A percentile compares a stretch with the other conserved stretches of the same genome.
These are phyloP conservation scores for Emmonsiellopsis sp. DNA, from an alignment of 2,329 filamentous ascomycete species.

Conservation along the genomic window DNA sequence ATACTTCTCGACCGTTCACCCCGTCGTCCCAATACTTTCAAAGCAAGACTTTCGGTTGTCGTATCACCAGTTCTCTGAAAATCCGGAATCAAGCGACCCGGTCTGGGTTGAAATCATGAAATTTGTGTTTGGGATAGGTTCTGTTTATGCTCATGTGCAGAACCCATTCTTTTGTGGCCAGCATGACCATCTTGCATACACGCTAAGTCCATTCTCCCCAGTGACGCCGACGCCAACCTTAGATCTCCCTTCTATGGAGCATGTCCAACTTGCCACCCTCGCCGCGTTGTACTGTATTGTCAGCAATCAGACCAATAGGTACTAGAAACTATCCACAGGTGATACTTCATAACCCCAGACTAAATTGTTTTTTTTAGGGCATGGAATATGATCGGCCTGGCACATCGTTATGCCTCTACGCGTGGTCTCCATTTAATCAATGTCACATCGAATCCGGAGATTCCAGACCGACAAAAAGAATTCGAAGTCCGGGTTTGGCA, in stretches of 20 bases:
- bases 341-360: background rate
- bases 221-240: constrained; percentile 20
- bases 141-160: constrained; percentile 23
- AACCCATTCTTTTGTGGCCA: constrained; percentile 19
- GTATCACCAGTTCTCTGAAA: constrained; percentile 22
- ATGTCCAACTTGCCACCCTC: constrained; percentile 29
- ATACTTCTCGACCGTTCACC: constrained; percentile 31
- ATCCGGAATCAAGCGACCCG: constrained; percentile 8
- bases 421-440: constrained; percentile 31
- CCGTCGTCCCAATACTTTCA: constrained; percentile 31
- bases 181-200: constrained; percentile 29
- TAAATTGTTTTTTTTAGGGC: constrained; percentile 19
- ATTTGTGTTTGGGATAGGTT: constrained; percentile 33
- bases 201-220: constrained; percentile 23
- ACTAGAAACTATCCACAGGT: constrained; percentile 9
- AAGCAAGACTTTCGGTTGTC: constrained; percentile 21
- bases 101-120: constrained; percentile 32
- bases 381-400: constrained; percentile 27
- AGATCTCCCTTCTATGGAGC: constrained; percentile 25
- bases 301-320: constrained; percentile 33
- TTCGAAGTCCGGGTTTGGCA: constrained; percentile 30
- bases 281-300: constrained; percentile 31
- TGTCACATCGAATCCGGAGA: constrained; percentile 13
- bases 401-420: constrained; percentile 25
- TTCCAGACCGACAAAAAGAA: constrained; percentile 22